Evolutionary conservation across 495 filamentous ascomycete genomes (phyloP).

Genomic region (Penicillium flavigenum): DNA sequence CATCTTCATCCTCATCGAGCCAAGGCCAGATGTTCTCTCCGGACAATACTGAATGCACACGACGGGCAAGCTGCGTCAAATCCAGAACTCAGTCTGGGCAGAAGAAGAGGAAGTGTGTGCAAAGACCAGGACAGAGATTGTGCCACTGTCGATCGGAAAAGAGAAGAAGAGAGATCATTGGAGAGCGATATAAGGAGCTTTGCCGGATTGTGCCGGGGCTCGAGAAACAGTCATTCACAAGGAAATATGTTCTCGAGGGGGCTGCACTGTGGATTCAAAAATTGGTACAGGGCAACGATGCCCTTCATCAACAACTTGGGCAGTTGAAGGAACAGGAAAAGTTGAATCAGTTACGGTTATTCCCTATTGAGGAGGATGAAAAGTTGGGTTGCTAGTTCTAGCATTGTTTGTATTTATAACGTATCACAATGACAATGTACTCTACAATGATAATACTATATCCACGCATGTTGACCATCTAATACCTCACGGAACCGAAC

Average conservation of each 20-base stretch:
- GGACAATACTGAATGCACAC: background rate
- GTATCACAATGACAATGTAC: background rate
- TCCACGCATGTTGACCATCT: too few relatives aligned
- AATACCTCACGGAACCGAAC: too few relatives aligned
- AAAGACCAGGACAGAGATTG: conserved; percentile 24
- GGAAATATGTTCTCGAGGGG: conserved; percentile 25
- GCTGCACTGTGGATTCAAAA: conserved; percentile 19
- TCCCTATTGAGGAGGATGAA: conserved; percentile 7
- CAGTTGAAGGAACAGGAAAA: conserved; percentile 12
- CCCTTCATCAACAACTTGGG: conserved; percentile 11
- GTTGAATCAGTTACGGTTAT: conserved; percentile 2
- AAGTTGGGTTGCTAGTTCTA: background rate
- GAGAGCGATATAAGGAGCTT: conserved; percentile 21
- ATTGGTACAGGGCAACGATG: conserved; percentile 20
- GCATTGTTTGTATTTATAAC: background rate
- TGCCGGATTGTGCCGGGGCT: conserved; percentile 22
- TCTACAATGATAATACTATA: too few relatives aligned
- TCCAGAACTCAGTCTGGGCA: background rate
- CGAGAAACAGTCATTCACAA: conserved; percentile 21
- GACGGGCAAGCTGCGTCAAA: conserved; percentile 7
- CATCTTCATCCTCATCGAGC: conserved; percentile 2
- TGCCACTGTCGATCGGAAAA: conserved; percentile 32
- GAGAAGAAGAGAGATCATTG: conserved; percentile 25
- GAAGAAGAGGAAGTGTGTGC: conserved; percentile 27
- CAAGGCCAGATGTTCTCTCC: background rate